Evolutionary conservation across 352 stramenopile species (phyloP).

Genomic region (Plasmopara muralis): DNA sequence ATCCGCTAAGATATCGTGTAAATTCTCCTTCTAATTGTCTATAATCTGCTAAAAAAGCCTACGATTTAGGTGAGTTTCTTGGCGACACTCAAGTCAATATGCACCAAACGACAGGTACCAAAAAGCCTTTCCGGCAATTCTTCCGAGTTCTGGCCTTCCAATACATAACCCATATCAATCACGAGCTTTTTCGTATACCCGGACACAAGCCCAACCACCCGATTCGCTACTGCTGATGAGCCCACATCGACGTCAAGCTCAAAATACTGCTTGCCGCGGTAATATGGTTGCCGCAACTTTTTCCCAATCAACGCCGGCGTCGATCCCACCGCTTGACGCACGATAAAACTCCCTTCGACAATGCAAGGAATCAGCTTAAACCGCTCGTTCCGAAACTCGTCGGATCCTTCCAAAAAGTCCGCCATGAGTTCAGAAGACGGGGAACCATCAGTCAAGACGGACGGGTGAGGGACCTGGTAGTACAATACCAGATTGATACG

Average conservation of each 20-base stretch:
- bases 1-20: not conserved
- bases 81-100: conserved; percentile 53
- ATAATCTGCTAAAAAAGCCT: conserved; percentile 2
- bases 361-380: conserved; percentile 83
- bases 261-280: conserved; percentile 61
- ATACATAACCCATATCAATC: conserved; percentile 75
- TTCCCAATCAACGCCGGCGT: conserved; percentile 71
- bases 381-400: conserved; percentile 73
- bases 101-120: conserved; percentile 47
- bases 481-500: conserved; percentile 63
- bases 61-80: conserved; percentile 24
- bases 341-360: conserved; percentile 73
- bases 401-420: conserved; percentile 64
- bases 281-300: conserved; percentile 64
- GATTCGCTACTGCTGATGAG: conserved; percentile 66
- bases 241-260: conserved; percentile 71
- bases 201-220: conserved; percentile 58
- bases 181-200: conserved; percentile 79
- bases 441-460: conserved; percentile 45
- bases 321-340: conserved; percentile 66
- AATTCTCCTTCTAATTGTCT: conserved; percentile 15
- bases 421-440: conserved; percentile 65
- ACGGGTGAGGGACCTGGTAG: conserved; percentile 54
- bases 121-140: conserved; percentile 71
- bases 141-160: conserved; percentile 56